phyloP scores from a whole-genome alignment of 208 protist species.

The Vickermania spadyakhi region DNA sequence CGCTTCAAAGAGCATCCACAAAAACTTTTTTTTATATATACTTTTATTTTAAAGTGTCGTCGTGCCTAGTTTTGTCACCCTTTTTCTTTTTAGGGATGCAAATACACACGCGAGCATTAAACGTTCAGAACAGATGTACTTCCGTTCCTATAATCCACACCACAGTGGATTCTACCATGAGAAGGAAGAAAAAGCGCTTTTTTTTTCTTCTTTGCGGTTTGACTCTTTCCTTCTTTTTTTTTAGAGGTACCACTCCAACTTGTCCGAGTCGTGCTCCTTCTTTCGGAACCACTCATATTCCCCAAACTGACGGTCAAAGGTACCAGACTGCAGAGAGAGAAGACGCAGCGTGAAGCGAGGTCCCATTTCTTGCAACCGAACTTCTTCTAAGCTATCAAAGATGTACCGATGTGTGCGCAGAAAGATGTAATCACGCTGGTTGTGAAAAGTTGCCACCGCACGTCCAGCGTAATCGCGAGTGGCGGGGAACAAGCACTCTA shows the following conservation, averaged over 20 bases:
- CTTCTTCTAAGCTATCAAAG: conserved; percentile 82
- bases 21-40: too few species aligned
- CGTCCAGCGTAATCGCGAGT: conserved; percentile 84
- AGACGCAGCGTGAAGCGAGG: conserved; percentile 88
- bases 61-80: too few species aligned
- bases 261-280: conserved; percentile 86
- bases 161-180: too few species aligned
- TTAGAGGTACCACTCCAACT: conserved; percentile 87
- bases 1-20: too few species aligned
- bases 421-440: conserved; percentile 93
- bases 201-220: too few species aligned
- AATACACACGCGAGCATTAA: too few species aligned
- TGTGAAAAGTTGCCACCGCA: conserved; percentile 90
- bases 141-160: too few species aligned
- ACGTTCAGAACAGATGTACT: too few species aligned
- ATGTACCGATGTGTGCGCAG: conserved; percentile 90
- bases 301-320: conserved; percentile 88
- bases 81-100: too few species aligned
- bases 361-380: conserved; percentile 90
- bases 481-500: conserved; percentile 85
- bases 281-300: conserved; percentile 93
- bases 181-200: too few species aligned
- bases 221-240: background rate
- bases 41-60: too few species aligned
- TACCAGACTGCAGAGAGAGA: conserved; percentile 84